Base-by-base conservation (phyloP, 1,139 yeast species). In the Hyphopichia wangnamkhiaoensis region DNA sequence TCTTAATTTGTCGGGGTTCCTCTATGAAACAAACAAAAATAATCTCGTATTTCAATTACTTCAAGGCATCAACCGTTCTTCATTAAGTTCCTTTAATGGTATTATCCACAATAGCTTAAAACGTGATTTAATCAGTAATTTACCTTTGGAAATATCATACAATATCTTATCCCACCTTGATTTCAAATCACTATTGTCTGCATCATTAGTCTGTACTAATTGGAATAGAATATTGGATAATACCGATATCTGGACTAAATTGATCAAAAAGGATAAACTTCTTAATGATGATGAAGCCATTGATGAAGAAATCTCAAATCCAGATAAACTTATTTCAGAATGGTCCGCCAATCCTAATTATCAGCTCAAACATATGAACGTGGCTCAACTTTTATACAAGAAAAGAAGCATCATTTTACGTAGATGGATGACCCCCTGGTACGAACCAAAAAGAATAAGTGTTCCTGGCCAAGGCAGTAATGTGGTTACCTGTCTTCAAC, bases 401-500 rank as follows among this genome's bases (percentile, higher is more conserved):
- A 77, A 87, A 49, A 76, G 93, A 42, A 67, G 71, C 35, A 68
- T 79, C n/a, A 79, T 88, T 30, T 73, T 81, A 41, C 69, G 74
- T 38, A 78, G 94, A 56, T 93, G 98, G 98, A 84, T 83, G 79
- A 78, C 84, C 50, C 87, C 94, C 1, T 65, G 63, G 20, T 86
- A 78, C 52, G 71, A 67, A 37, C 97, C 98, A 1, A 74, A 74
- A 40, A 76, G 86, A 44, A 77, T 84, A 18, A 79, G 89, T 30
- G 77, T 88, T 14, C 75, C 78, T 10, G 94, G 94, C 13, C 68
- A 66, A 34, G 89, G 90, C 33, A 73, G 80, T 23, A 84, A 84
- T 51, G 95, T 91, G 9, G 95, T 94, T 2, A 93, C 99, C 0
- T 94, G 98, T 55, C 70, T 93, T 44, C 97, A 91, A 58, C 90